Percentiles rank a stretch among this genome's conserved stretches.
Evolutionary conservation across 768 basidiomycete species (phyloP).

Genomic region (Collybia nuda): DNA sequence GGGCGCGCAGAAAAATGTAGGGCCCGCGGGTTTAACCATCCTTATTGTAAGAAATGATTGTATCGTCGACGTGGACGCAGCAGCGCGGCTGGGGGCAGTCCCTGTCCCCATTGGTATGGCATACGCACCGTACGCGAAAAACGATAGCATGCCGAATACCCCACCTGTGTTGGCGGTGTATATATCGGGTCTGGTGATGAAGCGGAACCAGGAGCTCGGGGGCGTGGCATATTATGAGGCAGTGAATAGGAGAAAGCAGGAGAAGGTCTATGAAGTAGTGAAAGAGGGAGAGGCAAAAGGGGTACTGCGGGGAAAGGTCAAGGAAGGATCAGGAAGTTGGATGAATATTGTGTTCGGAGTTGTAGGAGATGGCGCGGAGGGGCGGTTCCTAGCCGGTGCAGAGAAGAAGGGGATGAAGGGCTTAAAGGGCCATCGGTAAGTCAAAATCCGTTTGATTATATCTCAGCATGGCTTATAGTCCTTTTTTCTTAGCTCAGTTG

Average conservation of each 20-base stretch:
- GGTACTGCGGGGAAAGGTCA: constrained; percentile 69
- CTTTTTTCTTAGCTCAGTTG: background rate
- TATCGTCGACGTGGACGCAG: constrained; percentile 85
- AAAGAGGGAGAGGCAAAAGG: constrained; percentile 71
- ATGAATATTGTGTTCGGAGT: constrained; percentile 95
- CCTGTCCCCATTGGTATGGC: constrained; percentile 78
- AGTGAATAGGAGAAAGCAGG: constrained; percentile 70
- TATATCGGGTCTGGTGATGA: constrained; percentile 82
- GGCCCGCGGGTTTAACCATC: constrained; percentile 91
- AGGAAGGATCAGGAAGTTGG: constrained; percentile 78
- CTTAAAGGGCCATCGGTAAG: constrained; percentile 90
- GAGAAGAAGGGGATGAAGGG: constrained; percentile 79
- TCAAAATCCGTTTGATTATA: constrained; percentile 12
- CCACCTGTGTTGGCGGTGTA: constrained; percentile 92
- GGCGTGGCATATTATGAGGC: constrained; percentile 65
- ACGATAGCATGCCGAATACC: constrained; percentile 85
- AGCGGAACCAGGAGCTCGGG: constrained; percentile 63
- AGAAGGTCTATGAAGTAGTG: constrained; percentile 73
- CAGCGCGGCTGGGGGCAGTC: constrained; percentile 66
- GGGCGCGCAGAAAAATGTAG: constrained; percentile 97
- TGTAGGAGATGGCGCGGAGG: constrained; percentile 68
- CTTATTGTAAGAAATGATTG: constrained; percentile 95
- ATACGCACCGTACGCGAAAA: constrained; percentile 81
- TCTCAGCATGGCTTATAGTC: background rate
- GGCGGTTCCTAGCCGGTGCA: constrained; percentile 78